phyloP scores from a whole-genome alignment of 2,329 filamentous ascomycete species.

The Whalleya microplaca region DNA sequence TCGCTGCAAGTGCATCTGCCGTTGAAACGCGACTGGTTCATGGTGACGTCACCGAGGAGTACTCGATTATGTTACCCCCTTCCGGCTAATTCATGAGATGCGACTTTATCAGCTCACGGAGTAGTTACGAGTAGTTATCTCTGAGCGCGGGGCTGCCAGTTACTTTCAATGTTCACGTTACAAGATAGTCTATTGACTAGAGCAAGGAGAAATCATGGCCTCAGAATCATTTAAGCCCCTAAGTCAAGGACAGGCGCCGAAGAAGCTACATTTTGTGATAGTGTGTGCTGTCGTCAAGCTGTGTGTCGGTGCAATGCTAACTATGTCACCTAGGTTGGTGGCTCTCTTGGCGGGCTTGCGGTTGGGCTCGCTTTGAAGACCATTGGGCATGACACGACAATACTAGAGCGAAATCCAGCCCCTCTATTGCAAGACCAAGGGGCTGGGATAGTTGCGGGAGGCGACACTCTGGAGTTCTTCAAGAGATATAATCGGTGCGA shows the following conservation, averaged over 20 bases:
- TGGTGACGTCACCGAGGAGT: conserved; percentile 16
- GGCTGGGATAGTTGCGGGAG: conserved; percentile 51
- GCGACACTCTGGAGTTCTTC: conserved; percentile 47
- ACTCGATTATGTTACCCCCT: conserved; percentile 9
- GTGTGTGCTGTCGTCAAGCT: conserved; percentile 17
- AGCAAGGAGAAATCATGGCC: conserved; percentile 14
- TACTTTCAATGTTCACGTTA: background rate
- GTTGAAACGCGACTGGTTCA: conserved; percentile 3
- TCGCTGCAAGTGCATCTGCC: conserved; percentile 15
- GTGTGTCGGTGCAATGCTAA: background rate
- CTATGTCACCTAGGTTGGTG: conserved; percentile 40
- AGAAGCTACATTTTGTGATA: conserved; percentile 34
- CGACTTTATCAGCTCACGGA: conserved; percentile 12
- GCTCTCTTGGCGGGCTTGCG: conserved; percentile 46
- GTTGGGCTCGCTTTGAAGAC: conserved; percentile 44
- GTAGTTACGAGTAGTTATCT: background rate
- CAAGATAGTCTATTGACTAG: background rate
- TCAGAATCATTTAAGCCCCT: conserved; percentile 2
- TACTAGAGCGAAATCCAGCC: conserved; percentile 48
- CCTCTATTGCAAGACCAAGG: conserved; percentile 52
- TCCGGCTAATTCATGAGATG: conserved; percentile 24
- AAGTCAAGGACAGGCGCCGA: conserved; percentile 11
- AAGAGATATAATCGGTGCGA: conserved; percentile 44
- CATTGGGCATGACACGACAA: conserved; percentile 46
- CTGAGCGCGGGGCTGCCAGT: background rate